Evolutionary conservation across 352 stramenopile genomes (phyloP).

Genomic region (Aphanomyces invadans): DNA sequence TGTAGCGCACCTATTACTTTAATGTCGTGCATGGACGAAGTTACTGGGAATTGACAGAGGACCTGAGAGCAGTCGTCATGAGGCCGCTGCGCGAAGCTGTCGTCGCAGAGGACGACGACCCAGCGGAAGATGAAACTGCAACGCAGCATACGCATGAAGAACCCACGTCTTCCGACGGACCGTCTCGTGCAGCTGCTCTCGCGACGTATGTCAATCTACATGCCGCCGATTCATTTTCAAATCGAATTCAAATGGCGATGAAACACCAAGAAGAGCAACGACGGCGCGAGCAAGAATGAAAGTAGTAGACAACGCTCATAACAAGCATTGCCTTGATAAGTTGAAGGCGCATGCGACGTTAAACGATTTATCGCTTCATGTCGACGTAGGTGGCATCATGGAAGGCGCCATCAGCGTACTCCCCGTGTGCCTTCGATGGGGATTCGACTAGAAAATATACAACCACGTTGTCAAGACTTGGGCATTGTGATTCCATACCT

Average conservation of each 20-base stretch:
- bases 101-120: slow-evolving; percentile 26
- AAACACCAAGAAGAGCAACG: slow-evolving; percentile 1
- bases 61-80: slow-evolving; percentile 45
- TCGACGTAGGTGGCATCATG: not conserved
- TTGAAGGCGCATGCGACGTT: no score
- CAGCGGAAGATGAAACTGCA: slow-evolving; percentile 25
- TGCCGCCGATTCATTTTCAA: not conserved
- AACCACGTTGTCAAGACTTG: no score
- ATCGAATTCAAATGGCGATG: not conserved
- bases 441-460: slow-evolving; percentile 9
- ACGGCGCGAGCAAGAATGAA: not conserved
- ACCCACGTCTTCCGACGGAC: no score
- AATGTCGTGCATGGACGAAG: slow-evolving; percentile 68
- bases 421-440: slow-evolving; percentile 14
- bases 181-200: no score
- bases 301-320: not conserved
- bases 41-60: slow-evolving; percentile 59
- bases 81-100: slow-evolving; percentile 33
- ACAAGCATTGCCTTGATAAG: no score
- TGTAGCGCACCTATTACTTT: slow-evolving; percentile 68
- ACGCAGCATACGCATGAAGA: not conserved
- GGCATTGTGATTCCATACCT: slow-evolving; percentile 9
- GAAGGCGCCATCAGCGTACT: slow-evolving; percentile 1
- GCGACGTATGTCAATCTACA: slow-evolving; percentile 24
- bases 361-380: not conserved